These are phyloP conservation scores for Wickerhamiella bombiphila DNA, from an alignment of 805 yeast species.

Conservation along the genomic window DNA sequence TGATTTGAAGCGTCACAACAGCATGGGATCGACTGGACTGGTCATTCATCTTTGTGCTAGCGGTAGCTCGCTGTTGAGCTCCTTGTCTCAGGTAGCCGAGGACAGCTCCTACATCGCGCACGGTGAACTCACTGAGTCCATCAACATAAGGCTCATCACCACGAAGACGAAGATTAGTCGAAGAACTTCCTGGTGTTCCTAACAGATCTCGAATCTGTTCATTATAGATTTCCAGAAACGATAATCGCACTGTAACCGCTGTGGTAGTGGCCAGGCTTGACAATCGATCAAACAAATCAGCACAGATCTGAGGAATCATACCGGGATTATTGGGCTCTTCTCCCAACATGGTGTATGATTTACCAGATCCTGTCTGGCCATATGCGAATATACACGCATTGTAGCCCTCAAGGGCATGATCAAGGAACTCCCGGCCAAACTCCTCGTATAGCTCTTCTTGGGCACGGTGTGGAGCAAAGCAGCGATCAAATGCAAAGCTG, in stretches of 20 bases:
- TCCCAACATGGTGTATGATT: conserved; percentile 72
- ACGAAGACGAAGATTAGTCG: conserved; percentile 34
- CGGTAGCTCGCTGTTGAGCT: conserved; percentile 45
- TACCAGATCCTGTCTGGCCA: conserved; percentile 78
- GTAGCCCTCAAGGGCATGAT: conserved; percentile 53
- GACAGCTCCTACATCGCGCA: conserved; percentile 38
- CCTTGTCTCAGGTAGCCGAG: conserved; percentile 36
- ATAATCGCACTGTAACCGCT: conserved; percentile 33
- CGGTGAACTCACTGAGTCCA: conserved; percentile 38
- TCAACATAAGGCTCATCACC: conserved; percentile 70
- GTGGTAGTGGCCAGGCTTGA: conserved; percentile 25
- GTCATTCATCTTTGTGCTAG: conserved; percentile 59
- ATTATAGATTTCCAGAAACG: conserved; percentile 64
- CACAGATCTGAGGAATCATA: conserved; percentile 47
- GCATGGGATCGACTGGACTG: conserved; percentile 72
- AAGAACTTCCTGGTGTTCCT: conserved; percentile 9
- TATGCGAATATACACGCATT: conserved; percentile 65
- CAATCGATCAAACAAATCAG: conserved; percentile 35
- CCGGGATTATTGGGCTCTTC: conserved; percentile 38
- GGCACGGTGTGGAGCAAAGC: conserved; percentile 30
- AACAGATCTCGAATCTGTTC: conserved; percentile 60
- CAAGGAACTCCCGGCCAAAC: conserved; percentile 45
- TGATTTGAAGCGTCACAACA: conserved; percentile 46
- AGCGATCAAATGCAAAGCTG: conserved; percentile 36
- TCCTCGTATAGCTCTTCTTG: conserved; percentile 38